phyloP scores from a whole-genome alignment of 352 stramenopile species.

The Phytophthora cryptogea region DNA sequence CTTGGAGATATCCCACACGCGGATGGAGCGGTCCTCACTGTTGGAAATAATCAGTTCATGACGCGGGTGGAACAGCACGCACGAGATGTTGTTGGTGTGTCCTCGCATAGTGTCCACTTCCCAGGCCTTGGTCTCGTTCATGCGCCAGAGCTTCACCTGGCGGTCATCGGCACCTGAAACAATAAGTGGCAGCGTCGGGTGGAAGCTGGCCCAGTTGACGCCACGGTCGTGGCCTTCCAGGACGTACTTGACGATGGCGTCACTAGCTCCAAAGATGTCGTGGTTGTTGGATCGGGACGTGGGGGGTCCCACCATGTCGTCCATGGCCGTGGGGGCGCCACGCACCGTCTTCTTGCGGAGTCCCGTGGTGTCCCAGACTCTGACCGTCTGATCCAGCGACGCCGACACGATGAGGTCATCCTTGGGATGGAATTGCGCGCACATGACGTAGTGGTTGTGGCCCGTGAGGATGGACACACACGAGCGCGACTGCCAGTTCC shows the following conservation, averaged over 20 bases:
- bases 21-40: slow-evolving; percentile 99
- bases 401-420: slow-evolving; percentile 99
- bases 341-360: slow-evolving; percentile 98
- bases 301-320: slow-evolving; percentile 61
- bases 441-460: slow-evolving; percentile 99
- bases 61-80: slow-evolving; percentile 99
- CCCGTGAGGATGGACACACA: slow-evolving; percentile 99
- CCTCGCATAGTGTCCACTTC: slow-evolving; percentile 99
- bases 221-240: slow-evolving; percentile 99
- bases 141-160: slow-evolving; percentile 99
- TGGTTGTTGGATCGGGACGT: slow-evolving; percentile 71
- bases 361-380: slow-evolving; percentile 99
- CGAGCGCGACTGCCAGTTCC: slow-evolving; percentile 99
- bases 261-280: slow-evolving; percentile 99
- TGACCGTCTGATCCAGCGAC: slow-evolving; percentile 98
- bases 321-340: slow-evolving; percentile 80
- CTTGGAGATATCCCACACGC: slow-evolving; percentile 99
- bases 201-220: slow-evolving; percentile 99
- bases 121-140: slow-evolving; percentile 99
- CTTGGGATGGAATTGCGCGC: slow-evolving; percentile 98
- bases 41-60: slow-evolving; percentile 99
- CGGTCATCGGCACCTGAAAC: slow-evolving; percentile 98
- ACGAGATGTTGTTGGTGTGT: slow-evolving; percentile 99
- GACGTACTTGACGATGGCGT: slow-evolving; percentile 99
- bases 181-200: slow-evolving; percentile 98